These are phyloP conservation scores for Chrysosporium keratinophilum DNA, from an alignment of 2,329 filamentous ascomycete genomes.

Conservation along the genomic window DNA sequence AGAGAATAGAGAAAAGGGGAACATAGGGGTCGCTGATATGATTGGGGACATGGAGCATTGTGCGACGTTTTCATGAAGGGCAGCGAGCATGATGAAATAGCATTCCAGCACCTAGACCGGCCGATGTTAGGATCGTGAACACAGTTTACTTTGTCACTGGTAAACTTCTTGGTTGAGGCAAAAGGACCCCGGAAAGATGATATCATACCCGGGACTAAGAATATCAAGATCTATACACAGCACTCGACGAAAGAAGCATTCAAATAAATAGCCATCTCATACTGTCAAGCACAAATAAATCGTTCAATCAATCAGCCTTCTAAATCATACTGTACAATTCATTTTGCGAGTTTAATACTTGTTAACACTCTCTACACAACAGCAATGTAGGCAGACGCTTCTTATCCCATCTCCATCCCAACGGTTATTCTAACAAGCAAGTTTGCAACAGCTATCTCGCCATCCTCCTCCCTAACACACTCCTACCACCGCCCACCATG, in stretches of 20 bases:
- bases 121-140: too few species aligned
- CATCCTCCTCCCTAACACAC: neutral
- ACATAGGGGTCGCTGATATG: too few species aligned
- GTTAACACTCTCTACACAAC: too few species aligned
- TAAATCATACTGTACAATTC: neutral
- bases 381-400: too few species aligned
- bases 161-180: neutral
- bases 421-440: too few species aligned
- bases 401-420: too few species aligned
- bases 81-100: too few species aligned
- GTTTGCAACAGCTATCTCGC: neutral
- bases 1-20: too few species aligned
- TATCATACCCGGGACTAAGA: neutral
- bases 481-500: neutral
- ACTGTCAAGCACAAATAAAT: neutral
- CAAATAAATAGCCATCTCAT: neutral
- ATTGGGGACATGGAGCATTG: too few species aligned
- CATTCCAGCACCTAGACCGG: too few species aligned
- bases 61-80: too few species aligned
- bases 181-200: neutral
- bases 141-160: neutral
- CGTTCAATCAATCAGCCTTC: neutral
- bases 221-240: conserved; percentile 1
- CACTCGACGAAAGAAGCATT: neutral
- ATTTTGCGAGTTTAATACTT: too few species aligned